Evolutionary conservation across 2,329 filamentous ascomycete genomes (phyloP).

Genomic region (Leptographium lundbergii): DNA sequence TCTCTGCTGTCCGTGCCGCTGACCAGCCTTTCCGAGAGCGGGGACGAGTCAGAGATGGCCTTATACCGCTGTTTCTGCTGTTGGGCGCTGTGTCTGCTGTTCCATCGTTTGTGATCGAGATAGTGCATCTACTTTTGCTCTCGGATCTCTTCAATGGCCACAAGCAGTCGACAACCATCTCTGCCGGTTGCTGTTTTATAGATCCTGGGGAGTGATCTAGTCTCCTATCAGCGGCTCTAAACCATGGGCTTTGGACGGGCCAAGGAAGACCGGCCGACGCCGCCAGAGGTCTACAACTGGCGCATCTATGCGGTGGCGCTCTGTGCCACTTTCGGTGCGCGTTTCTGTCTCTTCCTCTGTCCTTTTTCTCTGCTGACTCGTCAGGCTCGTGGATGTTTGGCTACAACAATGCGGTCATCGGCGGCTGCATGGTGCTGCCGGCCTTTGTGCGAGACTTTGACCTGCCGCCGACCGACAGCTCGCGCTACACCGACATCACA

Average conservation of each 20-base stretch:
- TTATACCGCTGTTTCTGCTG: neutral
- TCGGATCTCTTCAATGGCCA: no score
- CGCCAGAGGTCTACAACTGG: constrained; percentile 1
- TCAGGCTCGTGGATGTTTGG: neutral
- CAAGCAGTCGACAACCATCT: neutral
- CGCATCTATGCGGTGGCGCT: neutral
- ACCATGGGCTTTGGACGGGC: neutral
- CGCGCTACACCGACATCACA: neutral
- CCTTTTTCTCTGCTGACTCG: neutral
- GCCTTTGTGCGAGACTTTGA: neutral
- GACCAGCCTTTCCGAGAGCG: neutral
- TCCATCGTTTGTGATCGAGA: neutral
- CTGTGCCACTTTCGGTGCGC: neutral
- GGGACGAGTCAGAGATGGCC: neutral
- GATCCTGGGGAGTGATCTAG: no score
- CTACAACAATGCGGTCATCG: neutral
- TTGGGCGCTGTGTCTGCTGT: neutral
- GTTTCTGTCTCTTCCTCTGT: neutral
- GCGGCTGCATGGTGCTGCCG: constrained; percentile 1
- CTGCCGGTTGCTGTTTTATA: neutral
- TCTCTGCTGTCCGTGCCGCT: no score
- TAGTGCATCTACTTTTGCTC: no score
- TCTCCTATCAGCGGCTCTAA: no score
- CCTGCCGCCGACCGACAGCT: neutral
- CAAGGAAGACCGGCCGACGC: constrained; percentile 1